Conservation (phyloP, 805 yeast species). For the Pichia exigua region DNA sequence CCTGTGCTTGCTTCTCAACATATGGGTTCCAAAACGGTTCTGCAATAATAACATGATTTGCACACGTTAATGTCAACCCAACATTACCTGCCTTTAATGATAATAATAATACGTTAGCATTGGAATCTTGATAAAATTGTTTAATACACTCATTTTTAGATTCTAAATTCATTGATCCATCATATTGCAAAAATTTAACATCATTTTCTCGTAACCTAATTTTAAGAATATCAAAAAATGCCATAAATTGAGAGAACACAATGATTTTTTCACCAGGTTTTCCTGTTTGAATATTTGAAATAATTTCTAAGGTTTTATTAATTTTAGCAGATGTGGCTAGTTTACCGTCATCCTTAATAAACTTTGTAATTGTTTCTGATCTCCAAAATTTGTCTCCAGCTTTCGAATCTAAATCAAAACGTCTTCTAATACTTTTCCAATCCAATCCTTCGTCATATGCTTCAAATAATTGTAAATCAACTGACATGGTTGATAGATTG, state of each 20-base stretch:
- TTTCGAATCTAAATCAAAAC: constrained; percentile 17
- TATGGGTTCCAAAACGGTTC: constrained; percentile 99
- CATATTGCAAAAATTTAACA: constrained; percentile 55
- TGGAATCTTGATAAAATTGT: constrained; percentile 51
- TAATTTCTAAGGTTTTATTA: constrained; percentile 47
- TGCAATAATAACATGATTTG: constrained; percentile 81
- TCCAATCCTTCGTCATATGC: constrained; percentile 30
- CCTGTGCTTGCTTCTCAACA: constrained; percentile 96
- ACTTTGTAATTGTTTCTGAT: constrained; percentile 19
- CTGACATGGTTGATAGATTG: constrained; percentile 32
- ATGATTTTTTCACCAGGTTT: constrained; percentile 68
- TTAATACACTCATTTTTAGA: constrained; percentile 58
- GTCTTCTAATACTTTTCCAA: constrained; percentile 20
- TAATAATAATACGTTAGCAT: constrained; percentile 53
- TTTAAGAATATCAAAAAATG: constrained; percentile 60
- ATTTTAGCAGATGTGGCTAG: constrained; percentile 66
- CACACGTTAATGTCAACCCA: constrained; percentile 90
- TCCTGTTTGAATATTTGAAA: constrained; percentile 41
- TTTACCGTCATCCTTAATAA: constrained; percentile 32
- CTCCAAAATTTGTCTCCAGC: constrained; percentile 22
- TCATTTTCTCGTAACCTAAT: constrained; percentile 42
- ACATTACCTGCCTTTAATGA: constrained; percentile 93
- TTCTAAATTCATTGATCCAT: constrained; percentile 72
- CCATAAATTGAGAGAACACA: constrained; percentile 79
- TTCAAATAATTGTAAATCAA: constrained; percentile 46